Base-by-base conservation (phyloP, 257 asterid species). In the Henckelia pumila region DNA sequence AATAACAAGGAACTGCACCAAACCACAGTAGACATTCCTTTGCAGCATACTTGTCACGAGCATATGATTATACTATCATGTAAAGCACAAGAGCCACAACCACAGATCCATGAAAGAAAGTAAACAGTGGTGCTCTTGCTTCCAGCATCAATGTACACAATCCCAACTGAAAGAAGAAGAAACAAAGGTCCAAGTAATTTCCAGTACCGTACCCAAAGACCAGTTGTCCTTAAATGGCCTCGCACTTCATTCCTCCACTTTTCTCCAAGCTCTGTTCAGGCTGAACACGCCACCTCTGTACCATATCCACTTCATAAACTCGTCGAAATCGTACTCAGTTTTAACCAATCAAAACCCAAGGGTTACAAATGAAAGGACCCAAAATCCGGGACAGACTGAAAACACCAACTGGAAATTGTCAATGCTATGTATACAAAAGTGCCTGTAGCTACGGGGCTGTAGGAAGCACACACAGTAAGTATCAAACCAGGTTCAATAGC, bases 191-290 rank as follows among this genome's bases (percentile, higher is more conserved):
- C 83, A 93, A 66, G 88, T 80, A 61, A 82, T 83, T 80, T 93
- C 97, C 68, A 88, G 65, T 37, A 84, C 56, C 77, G 84, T 90
- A 58, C 98, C 94, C 88, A 89, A 40, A 88, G 71, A 71, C 98
- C 98, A 59, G 98, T 93, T 50, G 94, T 90, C 77, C 98, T 85
- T 61, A 93, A 70, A 82, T 93, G 98, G 79, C 88, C 97, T 73
- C 88, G 97, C 84, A 90, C 99, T 82, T 93, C 99, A 5, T 85
- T 71, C 99, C 99, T 90, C 99, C 99, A 93, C 76, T 85, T 78
- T 81, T 93, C 96, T 93, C 96, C 97, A 97, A 93, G 87, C 99
- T 90, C 80, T 90, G 97, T 69, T 93, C 97, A 30, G 97, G 23
- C 80, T 82, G 81, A 93, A 93, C 69, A 93, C 99, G 37, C 96